phyloP scores from a whole-genome alignment of 139 green algal species.

The Chlorella sp. region DNA sequence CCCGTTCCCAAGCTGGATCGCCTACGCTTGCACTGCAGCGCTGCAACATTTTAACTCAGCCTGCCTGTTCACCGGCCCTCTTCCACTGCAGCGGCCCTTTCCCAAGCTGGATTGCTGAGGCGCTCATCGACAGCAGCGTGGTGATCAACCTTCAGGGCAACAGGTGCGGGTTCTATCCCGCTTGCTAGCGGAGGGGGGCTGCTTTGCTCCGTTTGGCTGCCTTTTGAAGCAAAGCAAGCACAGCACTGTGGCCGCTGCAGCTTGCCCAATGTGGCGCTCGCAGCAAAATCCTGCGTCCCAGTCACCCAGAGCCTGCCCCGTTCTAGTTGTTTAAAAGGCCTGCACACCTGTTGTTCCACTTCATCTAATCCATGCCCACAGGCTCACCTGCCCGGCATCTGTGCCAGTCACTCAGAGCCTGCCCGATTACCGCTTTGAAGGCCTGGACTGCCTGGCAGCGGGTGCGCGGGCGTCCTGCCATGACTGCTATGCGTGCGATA shows the following conservation, averaged over 20 bases:
- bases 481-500: neutral
- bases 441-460: constrained; percentile 4
- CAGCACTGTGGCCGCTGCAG: neutral
- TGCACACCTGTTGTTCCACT: neutral
- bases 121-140: neutral
- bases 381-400: neutral
- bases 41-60: too few species aligned
- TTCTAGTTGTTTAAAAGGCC: neutral
- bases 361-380: neutral
- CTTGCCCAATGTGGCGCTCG: neutral
- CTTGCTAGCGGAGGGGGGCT: too few species aligned
- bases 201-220: too few species aligned
- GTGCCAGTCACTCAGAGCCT: neutral
- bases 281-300: too few species aligned
- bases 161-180: too few species aligned
- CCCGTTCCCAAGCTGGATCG: neutral
- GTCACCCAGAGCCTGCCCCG: too few species aligned
- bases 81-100: constrained; percentile 5
- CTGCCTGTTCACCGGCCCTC: neutral
- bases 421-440: neutral
- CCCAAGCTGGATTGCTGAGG: neutral
- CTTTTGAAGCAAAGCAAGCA: neutral
- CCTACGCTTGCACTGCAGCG: too few species aligned
- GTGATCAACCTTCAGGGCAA: constrained; percentile 1
- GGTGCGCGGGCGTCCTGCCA: neutral